Evolutionary conservation across 495 filamentous ascomycete genomes (phyloP).

Genomic region (Penicillium salamii): DNA sequence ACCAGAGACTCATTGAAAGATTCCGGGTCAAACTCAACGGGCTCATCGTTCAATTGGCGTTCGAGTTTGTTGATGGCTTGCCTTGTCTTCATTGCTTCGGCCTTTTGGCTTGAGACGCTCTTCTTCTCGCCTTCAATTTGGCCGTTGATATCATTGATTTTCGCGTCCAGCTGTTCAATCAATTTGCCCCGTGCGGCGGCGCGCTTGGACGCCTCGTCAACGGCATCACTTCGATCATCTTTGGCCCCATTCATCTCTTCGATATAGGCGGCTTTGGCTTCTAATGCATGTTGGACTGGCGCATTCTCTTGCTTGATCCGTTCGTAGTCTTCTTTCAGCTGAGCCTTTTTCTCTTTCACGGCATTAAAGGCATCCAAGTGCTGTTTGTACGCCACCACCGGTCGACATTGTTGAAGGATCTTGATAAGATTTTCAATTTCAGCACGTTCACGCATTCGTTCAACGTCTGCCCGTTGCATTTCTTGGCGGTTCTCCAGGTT

Average conservation of each 20-base stretch:
- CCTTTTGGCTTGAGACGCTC: slow-evolving; percentile 45
- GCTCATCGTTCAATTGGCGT: slow-evolving; percentile 46
- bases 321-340: slow-evolving; percentile 49
- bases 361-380: slow-evolving; percentile 30
- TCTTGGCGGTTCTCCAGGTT: slow-evolving; percentile 73
- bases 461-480: slow-evolving; percentile 75
- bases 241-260: slow-evolving; percentile 47
- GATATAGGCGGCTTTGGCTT: slow-evolving; percentile 62
- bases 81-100: slow-evolving; percentile 44
- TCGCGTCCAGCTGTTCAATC: slow-evolving; percentile 51
- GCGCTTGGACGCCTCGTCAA: slow-evolving; percentile 48
- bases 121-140: slow-evolving; percentile 58
- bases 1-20: slow-evolving; percentile 52
- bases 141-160: slow-evolving; percentile 52
- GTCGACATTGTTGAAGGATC: slow-evolving; percentile 61
- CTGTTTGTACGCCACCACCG: slow-evolving; percentile 60
- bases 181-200: slow-evolving; percentile 48
- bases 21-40: slow-evolving; percentile 51
- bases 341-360: slow-evolving; percentile 45
- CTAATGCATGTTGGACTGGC: slow-evolving; percentile 65
- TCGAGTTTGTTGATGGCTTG: slow-evolving; percentile 43
- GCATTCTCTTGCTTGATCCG: slow-evolving; percentile 58
- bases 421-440: slow-evolving; percentile 63
- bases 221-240: slow-evolving; percentile 44
- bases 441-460: slow-evolving; percentile 73